Evolutionary conservation across 306 rosid species (phyloP), one percentile per base, ranked within the genome.

Genomic region (Begonia loranthoides): DNA sequence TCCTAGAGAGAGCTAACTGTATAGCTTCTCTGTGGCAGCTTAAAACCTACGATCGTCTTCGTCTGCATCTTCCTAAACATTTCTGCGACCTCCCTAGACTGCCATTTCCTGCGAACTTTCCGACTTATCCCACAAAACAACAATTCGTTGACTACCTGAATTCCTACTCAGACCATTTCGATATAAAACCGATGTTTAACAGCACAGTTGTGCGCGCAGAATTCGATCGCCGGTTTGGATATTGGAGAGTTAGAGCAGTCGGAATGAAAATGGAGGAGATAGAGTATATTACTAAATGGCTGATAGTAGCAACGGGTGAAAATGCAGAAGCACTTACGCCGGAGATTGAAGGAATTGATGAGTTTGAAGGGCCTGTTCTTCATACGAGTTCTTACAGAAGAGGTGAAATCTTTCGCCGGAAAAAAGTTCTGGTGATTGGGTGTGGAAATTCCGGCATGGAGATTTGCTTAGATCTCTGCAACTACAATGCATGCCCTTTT

Each of bases 361-460:
- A 73, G 5, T 92, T 92, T 56, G 57, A 58, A 6, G 99, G 99
- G 34, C 56, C 72, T 11, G 36, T 83, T 16, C 12, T 71, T 8
- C 99, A 92, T 56, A 87, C 89, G 3, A 79, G 96, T 54, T 62
- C 49, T 17, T 92, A 83, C 41, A 92, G 78, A 58, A 87, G 73
- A 10, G 99, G 99, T 0, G 77, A 34, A 43, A 43, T 14, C 76
- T 92, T 76, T 55, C 17, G 70, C 36, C 95, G 86, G 44, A 83
- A 80, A 63, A 80, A 65, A 17, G 94, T 87, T 61, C 66, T 92
- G 80, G 99, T 92, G 3, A 81, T 92, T 12, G 99, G 99, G 8
- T 92, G 94, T 59, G 99, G 99, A 2, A 92, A 92, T 64, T 92
- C 99, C 0, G 99, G 99, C 49, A 83, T 87, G 99, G 99, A 92